Percentiles rank a stretch among this genome's conserved stretches.
phyloP scores from a whole-genome alignment of 352 stramenopile genomes.

The Globisporangium takayamanum region DNA sequence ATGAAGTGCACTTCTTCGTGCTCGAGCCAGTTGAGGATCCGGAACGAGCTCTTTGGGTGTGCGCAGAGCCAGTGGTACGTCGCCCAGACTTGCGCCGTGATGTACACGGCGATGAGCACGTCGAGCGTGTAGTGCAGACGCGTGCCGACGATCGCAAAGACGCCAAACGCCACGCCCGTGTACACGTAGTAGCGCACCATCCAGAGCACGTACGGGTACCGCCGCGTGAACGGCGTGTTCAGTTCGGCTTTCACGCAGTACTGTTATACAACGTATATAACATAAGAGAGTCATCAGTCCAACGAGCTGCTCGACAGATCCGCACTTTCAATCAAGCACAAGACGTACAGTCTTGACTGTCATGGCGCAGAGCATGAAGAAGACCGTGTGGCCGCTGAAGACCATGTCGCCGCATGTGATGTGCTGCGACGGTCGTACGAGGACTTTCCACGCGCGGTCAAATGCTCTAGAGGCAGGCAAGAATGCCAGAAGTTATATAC shows the following conservation, averaged over 20 bases:
- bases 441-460: constrained; percentile 72
- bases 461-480: constrained; percentile 40
- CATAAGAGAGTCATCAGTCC: no score
- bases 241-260: constrained; percentile 65
- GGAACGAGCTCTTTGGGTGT: constrained; percentile 52
- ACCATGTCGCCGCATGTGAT: constrained; percentile 89
- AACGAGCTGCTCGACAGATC: no score
- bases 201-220: constrained; percentile 64
- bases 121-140: constrained; percentile 84
- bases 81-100: no score
- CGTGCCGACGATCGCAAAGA: constrained; percentile 82
- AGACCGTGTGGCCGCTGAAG: constrained; percentile 84
- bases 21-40: constrained; percentile 76
- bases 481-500: not conserved
- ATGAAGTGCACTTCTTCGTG: constrained; percentile 77
- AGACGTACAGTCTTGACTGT: constrained; percentile 58
- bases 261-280: not conserved
- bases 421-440: constrained; percentile 75
- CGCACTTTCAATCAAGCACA: not conserved
- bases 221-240: constrained; percentile 82
- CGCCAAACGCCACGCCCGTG: constrained; percentile 43
- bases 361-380: constrained; percentile 80
- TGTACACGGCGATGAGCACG: constrained; percentile 47
- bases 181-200: constrained; percentile 82
- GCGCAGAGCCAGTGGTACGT: constrained; percentile 72